A percentile compares a stretch with the other conserved stretches of the same genome.
These are phyloP conservation scores for Colletotrichum shisoi DNA, from an alignment of 2,329 filamentous ascomycete genomes.

Conservation along the genomic window DNA sequence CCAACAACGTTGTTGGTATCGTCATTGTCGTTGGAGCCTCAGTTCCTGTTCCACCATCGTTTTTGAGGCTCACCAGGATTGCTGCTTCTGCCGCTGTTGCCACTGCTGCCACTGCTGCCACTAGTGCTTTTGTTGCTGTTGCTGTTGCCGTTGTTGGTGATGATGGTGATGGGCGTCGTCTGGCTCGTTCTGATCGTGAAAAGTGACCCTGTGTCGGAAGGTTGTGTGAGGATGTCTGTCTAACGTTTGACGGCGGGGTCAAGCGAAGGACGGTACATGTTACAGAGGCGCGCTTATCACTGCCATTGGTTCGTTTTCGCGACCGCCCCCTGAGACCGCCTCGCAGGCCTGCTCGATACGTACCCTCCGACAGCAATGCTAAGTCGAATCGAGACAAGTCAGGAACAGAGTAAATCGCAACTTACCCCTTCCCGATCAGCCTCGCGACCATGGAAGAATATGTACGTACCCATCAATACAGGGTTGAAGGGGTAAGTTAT, in stretches of 20 bases:
- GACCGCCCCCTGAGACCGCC: slow-evolving; percentile 31
- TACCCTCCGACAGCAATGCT: background rate
- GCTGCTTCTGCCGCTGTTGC: background rate
- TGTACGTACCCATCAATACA: too few relatives aligned
- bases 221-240: slow-evolving; percentile 40
- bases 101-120: background rate
- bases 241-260: slow-evolving; percentile 53
- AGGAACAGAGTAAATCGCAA: slow-evolving; percentile 21
- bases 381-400: slow-evolving; percentile 18
- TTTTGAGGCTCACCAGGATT: background rate
- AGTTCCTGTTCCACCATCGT: background rate
- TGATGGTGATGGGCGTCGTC: background rate
- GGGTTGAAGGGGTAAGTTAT: too few relatives aligned
- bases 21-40: background rate
- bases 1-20: background rate
- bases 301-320: slow-evolving; percentile 44
- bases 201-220: slow-evolving; percentile 35
- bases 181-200: slow-evolving; percentile 13
- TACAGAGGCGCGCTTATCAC: slow-evolving; percentile 51
- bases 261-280: slow-evolving; percentile 51
- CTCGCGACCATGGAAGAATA: slow-evolving; percentile 7
- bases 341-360: slow-evolving; percentile 2
- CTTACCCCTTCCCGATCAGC: slow-evolving; percentile 17
- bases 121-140: background rate
- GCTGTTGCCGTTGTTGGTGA: background rate